Base-by-base conservation (phyloP, 2,329 filamentous ascomycete species). In the Claviceps sp. region DNA sequence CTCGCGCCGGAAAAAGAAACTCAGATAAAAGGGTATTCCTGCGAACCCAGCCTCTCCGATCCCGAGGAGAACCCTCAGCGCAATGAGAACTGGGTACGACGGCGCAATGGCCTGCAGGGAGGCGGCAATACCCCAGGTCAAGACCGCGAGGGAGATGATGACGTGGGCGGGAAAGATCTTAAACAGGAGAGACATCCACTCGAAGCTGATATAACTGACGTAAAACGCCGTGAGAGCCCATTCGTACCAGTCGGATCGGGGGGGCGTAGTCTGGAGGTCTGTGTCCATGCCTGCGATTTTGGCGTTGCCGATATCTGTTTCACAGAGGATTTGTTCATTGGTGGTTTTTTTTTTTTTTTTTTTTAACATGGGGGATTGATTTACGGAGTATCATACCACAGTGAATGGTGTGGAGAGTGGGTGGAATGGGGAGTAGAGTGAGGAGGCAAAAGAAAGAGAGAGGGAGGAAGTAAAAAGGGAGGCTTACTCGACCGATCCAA, bases 401-500 rank as follows among this genome's bases (percentile, higher is more conserved):
- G 29, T 29, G 29, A 29, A 29, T 29, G 29, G 29, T 11, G 11
- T 29, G 29, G 29, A 29, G 6, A 9, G 13, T 16, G 43, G 8
- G 2, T 16, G 6, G 4, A 7, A 11, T 17, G n/a, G 40, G 8
- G 40, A 20, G 16, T 8, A 16, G 45, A 11, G 9, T 13, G 13
- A 36, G 5, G n/a, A 20, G 4, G 23, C 29, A 9, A 16, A 22
- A 14, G 2, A 29, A n/a, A 48, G 11, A 11, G 11, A 23, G 38
- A 16, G 17, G 20, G 20, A 4, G 20, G 37, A 13, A 23, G 5
- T 11, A 34, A 16, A 4, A 43, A 45, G 29, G 23, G 5, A n/a
- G 70, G 26, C 75, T 55, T 71, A 89, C 87, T 95, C 17, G 86
- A 90, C 57, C 89, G 77, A 66, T 95, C 89, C 57, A 95, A 68